phyloP scores from a whole-genome alignment of 345 rosid species.

The Hevea brasiliensis region DNA sequence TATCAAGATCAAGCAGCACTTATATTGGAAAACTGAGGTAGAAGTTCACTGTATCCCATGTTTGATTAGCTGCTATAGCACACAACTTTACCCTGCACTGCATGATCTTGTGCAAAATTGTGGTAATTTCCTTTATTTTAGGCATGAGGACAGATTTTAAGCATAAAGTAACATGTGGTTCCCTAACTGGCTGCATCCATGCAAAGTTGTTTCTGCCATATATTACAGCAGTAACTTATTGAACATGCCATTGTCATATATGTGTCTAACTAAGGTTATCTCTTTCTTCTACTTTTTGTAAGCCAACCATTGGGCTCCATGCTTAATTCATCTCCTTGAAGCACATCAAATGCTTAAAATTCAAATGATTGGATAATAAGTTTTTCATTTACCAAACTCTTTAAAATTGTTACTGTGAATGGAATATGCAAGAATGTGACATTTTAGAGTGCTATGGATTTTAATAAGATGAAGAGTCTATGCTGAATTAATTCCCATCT shows the following conservation, averaged over 20 bases:
- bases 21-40: slow-evolving; percentile 92
- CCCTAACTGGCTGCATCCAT: background rate
- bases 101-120: background rate
- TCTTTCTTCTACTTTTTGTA: background rate
- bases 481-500: too few species aligned
- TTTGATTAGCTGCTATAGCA: background rate
- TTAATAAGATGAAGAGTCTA: too few species aligned
- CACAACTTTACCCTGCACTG: background rate
- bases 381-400: too few species aligned
- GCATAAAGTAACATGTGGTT: background rate
- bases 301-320: background rate
- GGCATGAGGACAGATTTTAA: background rate
- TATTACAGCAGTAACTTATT: background rate
- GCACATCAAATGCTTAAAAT: too few species aligned
- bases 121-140: background rate
- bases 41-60: background rate
- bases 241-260: background rate
- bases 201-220: background rate
- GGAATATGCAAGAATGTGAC: background rate
- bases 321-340: background rate
- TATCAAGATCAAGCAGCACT: slow-evolving; percentile 83
- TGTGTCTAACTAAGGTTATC: too few species aligned
- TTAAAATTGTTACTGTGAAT: background rate
- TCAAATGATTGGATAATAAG: too few species aligned
- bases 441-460: background rate